Base-by-base conservation (phyloP, 352 stramenopile species). In the Blastocystis sp. region DNA sequence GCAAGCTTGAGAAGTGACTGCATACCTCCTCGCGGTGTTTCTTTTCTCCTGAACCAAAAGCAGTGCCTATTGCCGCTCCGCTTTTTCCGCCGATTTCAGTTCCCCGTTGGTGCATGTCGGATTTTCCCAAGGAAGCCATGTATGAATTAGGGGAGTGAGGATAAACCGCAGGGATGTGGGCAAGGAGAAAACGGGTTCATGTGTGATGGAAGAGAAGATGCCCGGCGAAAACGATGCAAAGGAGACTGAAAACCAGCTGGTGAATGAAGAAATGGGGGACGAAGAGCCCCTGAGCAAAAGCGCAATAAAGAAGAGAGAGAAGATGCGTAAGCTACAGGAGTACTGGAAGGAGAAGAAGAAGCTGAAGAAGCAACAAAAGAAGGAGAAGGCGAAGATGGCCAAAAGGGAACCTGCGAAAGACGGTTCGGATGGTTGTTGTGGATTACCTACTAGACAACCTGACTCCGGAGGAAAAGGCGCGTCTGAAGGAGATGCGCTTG, bases 321-420 rank as follows among this genome's bases (percentile, higher is more conserved):
- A 92, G 91, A 70, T 90, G 92, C 71, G 94, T 94, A 89, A 91
- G 90, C n/a, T 91, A 90, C 3, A 89, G 90, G 82, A 91, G 92
- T 74, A 84, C 34, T 95, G 89, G 90, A 91, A 95, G 80, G 91
- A 94, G 84, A 93, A 93, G 78, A 96, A 95, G 77, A 91, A 92
- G 79, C 90, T 94, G 42, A 97, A 97, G 89, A 95, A 95, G 82
- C 89, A 92, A 76, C 91, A 93, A 87, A 94, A 94, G 89, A 89
- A 92, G 64, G 91, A 93, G 89, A 81, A 91, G 45, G 91, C 90
- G 62, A 66, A 91, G 74, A 70, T 89, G 43, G 90, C 90, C 66
- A 40, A 54, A 17, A 89, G 91, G 38, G 91, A 91, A 82, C 91
- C 91, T 28, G 63, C 90, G 42, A 88, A 90, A 0, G 89, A 90